Evolutionary conservation across 176 grass and related monocot species (phyloP), one percentile per base, ranked within the genome.

Genomic region (Musa itinerans): DNA sequence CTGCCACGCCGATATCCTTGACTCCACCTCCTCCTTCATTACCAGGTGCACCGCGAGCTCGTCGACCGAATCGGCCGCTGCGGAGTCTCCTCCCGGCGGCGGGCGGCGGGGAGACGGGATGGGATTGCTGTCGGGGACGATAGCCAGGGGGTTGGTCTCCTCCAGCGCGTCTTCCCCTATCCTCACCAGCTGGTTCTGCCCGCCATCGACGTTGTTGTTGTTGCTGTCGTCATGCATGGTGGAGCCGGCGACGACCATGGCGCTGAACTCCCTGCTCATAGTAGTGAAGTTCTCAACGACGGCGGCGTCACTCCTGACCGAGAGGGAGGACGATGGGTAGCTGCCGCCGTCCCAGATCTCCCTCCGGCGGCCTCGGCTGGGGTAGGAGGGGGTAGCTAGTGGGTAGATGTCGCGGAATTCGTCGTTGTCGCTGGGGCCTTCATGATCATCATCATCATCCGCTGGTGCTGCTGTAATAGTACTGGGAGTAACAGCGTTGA

Each of bases 321-420:
- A 85, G 78, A 78, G 86, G 21, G 79, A 84, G 65, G 80, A 59
- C 58, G 57, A 90, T 27, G 79, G 86, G 86, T 69, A 81, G 88
- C 85, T 95, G 68, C 85, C 83, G 43, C 72, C 81, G 61, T 93
- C 80, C 83, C 89, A 83, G 43, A 64, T 48, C 20, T 68, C 56
- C 68, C 55, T 77, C 76, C 0, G 54, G 76, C 1, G 84, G n/a
- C 69, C 78, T 73, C 75, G 83, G 53, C 65, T 86, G 63, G 19
- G 76, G 65, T 52, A 83, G 55, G 86, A 81, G 23, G 51, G 19
- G 2, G 76, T 11, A 57, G 79, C 43, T 34, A 92, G 79, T 9
- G 84, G 79, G 80, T 84, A 82, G 78, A 93, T 87, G 82, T 89
- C 86, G n/a, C 87, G 88, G 82, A 87, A 90, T 78, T 86, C 88